These are phyloP conservation scores for Ascobolus immersus DNA, from an alignment of 495 filamentous ascomycete species.

Conservation along the genomic window DNA sequence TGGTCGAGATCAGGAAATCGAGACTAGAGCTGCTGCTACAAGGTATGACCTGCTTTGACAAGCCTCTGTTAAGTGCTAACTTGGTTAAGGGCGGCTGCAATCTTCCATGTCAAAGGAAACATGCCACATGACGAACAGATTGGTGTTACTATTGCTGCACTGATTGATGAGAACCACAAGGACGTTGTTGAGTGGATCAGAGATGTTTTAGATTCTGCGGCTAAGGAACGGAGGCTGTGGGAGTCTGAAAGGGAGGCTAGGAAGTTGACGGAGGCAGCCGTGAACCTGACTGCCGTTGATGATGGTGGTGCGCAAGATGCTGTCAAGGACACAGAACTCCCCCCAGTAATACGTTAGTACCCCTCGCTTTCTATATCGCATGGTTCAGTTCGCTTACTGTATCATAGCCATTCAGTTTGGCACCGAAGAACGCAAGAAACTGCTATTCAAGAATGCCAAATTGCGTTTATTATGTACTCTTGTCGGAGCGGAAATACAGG, in stretches of 20 bases:
- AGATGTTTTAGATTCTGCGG: constrained; percentile 36
- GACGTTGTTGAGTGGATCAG: constrained; percentile 66
- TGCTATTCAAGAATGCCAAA: constrained; percentile 73
- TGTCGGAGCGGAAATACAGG: constrained; percentile 32
- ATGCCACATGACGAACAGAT: constrained; percentile 42
- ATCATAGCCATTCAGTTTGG: constrained; percentile 40
- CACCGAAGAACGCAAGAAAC: constrained; percentile 38
- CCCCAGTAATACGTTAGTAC: constrained; percentile 18
- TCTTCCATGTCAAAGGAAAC: constrained; percentile 54
- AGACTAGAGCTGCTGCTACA: constrained; percentile 27
- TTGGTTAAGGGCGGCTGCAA: constrained; percentile 24
- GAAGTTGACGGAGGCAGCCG: constrained; percentile 12
- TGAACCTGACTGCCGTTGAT: constrained; percentile 13
- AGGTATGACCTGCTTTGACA: constrained; percentile 2
- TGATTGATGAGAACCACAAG: constrained; percentile 49
- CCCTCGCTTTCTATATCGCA: no score
- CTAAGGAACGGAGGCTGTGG: constrained; percentile 54
- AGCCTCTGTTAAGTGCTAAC: constrained; percentile 1
- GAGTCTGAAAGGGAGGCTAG: constrained; percentile 40
- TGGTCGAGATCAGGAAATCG: constrained; percentile 60
- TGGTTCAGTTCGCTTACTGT: no score
- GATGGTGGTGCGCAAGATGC: constrained; percentile 13
- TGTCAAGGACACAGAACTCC: constrained; percentile 19
- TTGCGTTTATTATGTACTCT: constrained; percentile 66
- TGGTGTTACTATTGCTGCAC: constrained; percentile 45